Evolutionary conservation across 2,329 filamentous ascomycete species (phyloP), one percentile per base, ranked within the genome.

Genomic region (Alternaria consortialis): DNA sequence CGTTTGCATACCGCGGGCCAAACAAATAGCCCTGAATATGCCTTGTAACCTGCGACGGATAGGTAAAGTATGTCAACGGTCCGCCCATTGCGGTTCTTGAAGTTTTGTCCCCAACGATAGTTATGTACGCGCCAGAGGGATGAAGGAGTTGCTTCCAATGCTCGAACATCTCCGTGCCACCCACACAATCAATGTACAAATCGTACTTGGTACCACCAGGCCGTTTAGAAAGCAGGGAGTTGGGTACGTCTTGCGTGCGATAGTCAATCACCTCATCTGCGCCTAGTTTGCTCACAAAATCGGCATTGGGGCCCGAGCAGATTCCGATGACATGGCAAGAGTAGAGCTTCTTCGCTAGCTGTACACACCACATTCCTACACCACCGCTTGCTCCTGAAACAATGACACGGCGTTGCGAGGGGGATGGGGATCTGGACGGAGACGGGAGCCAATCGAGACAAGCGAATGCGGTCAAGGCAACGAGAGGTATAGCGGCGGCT

Each of bases 141-240:
- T 80, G 69, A 8, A 76, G 60, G 1, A 76, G 44, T 4, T 67
- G 56, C 12, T 63, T 68, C 69, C 70, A 73, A 32, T 69, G 60
- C 8, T 66, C 58, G 66, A 82, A 86, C 20, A 87, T 73, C 2
- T 81, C 69, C 46, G 85, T 82, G 23, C 79, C 79, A 12, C 85
- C 85, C 5, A 83, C 78, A 44, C 81, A 83, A 65, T 87, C 85
- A 44, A 86, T 78, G 53, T 86, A 80, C 43, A 81, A 67, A 67
- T 85, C 78, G 23, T 68, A 74, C 48, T 74, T 71, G 44, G 82
- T 80, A 0, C 75, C 67, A 2, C 50, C 43, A 61, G n/a, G 64
- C 32, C 23, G 63, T 36, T 79, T 63, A 0, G 69, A 63, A 1
- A 80, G 63, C 1, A 86, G 67, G 1, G 65, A 62, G 17, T 64